Conservation (phyloP, 768 basidiomycete species). For the Russula emetica region DNA sequence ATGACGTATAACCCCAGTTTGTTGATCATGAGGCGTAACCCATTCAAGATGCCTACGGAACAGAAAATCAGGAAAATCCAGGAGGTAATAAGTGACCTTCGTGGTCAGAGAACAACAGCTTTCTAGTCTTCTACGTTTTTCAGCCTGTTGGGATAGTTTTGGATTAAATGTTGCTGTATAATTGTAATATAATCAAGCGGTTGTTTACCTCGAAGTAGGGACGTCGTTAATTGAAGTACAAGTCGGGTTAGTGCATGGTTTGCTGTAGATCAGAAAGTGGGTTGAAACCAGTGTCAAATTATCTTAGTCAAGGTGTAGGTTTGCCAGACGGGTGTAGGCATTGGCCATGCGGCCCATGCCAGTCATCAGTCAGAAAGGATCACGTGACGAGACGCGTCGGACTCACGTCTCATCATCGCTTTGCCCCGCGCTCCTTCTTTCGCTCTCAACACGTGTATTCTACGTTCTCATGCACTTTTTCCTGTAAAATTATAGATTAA, state of each 20-base stretch:
- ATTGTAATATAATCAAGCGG: conserved; percentile 5
- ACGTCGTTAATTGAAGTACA: too few species aligned
- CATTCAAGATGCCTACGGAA: conserved; percentile 48
- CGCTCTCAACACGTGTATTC: background rate
- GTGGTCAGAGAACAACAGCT: conserved; percentile 18
- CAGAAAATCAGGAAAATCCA: conserved; percentile 51
- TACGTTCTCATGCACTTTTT: background rate
- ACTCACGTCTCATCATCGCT: background rate
- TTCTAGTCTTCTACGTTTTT: background rate
- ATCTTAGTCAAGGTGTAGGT: background rate
- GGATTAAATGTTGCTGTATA: conserved; percentile 5
- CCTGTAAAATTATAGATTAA: background rate
- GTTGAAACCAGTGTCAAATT: background rate
- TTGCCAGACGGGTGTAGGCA: background rate
- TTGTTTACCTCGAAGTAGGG: background rate
- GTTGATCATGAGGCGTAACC: background rate
- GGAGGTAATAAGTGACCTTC: conserved; percentile 45
- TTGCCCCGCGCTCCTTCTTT: background rate
- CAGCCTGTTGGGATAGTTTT: background rate
- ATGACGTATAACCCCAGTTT: background rate
- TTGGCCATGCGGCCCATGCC: too few species aligned
- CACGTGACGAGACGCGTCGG: conserved; percentile 8
- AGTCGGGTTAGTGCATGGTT: background rate
- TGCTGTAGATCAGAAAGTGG: background rate
- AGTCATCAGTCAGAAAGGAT: background rate